Evolutionary conservation across 1,139 yeast genomes (phyloP), one percentile per base, ranked within the genome.

Genomic region (Diutina pseudorugosa): DNA sequence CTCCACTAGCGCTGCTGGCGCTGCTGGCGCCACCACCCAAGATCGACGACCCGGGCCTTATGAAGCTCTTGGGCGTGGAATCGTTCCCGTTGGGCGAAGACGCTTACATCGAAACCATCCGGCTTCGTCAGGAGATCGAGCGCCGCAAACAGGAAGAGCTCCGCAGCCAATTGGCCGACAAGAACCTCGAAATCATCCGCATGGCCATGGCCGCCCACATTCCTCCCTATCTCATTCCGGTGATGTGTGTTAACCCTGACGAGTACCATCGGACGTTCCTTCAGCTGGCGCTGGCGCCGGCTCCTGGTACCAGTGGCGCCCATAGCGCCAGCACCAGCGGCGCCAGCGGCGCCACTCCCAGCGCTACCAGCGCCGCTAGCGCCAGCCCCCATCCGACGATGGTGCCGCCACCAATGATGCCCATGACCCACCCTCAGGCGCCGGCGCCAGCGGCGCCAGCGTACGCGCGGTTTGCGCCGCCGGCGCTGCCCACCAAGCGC

Each of bases 121-220:
- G 30, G 23, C 49, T 45, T 20, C 49, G 41, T 7, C 49, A 45
- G 40, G 49, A 45, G 40, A 25, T 27, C 14, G 49, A 45, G 16
- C 19, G 21, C 19, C 14, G 23, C 19, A 25, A 27, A 12, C 49
- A 45, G 40, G 49, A 45, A 23, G 40, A 45, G 49, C 20, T 27
- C 6, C 49, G 49, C 9, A n/a, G 49, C 36, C 49, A 45, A 16
- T 27, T 45, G 21, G 49, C 49, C 21, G 49, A 45, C n/a, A 45
- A 45, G 40, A 45, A 45, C 21, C 49, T 45, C 21, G 49, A 45
- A n/a, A 45, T 45, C 11, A 27, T 45, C n/a, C 25, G 27, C 7
- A n/a, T 25, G 49, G 49, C 49, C n/a, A 27, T 45, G 19, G 18
- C 21, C 7, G 49, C 49, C 6, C 25, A 45, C 14, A 16, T 45